Evolutionary conservation across 495 filamentous ascomycete species (phyloP), one percentile per base, ranked within the genome.

Genomic region (Neurospora tetrasperma): DNA sequence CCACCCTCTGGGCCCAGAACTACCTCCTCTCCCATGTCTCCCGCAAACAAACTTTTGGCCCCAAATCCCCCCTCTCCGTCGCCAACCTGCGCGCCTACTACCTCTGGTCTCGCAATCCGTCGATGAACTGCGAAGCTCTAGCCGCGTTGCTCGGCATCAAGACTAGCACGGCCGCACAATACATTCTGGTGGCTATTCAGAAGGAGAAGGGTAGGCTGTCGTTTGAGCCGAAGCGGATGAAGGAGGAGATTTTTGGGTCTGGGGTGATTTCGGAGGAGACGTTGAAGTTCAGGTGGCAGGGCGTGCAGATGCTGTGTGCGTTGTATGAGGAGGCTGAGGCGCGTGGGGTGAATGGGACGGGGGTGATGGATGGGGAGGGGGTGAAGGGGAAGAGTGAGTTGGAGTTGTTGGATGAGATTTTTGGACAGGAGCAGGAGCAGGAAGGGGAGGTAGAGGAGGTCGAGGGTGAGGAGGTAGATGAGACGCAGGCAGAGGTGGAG

Each of bases 51-150:
- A 5, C 54, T 5, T 6, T 0, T 12, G 2, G 12, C 27, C 11
- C 79, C 14, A 59, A 71, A n/a, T 23, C 71, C 20, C 10, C n/a
- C 9, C 27, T 77, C 80, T 8, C 44, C 27, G 8, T 72, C 72
- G 1, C 39, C 83, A 2, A 75, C n/a, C 83, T 92, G 16, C 85
- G 89, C 23, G 85, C 88, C 2, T 91, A 91, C 74, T 83, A 85
- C 71, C 79, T 92, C 69, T 93, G 90, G 90, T 80, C 88, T 74
- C 66, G 78, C 6, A 82, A 86, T 71, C 79, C 80, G 11, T 78
- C 77, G 16, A 80, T 89, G 8, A 72, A 78, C 1, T 75, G 87
- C 5, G 46, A 74, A 0, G 78, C 80, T 0, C 82, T 90, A n/a
- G 87, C 87, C n/a, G 74, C 69, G 9, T 69, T 88, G 11, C 75